These are phyloP conservation scores for Clonostachys rhizophaga DNA, from an alignment of 2,329 filamentous ascomycete species.

Conservation along the genomic window DNA sequence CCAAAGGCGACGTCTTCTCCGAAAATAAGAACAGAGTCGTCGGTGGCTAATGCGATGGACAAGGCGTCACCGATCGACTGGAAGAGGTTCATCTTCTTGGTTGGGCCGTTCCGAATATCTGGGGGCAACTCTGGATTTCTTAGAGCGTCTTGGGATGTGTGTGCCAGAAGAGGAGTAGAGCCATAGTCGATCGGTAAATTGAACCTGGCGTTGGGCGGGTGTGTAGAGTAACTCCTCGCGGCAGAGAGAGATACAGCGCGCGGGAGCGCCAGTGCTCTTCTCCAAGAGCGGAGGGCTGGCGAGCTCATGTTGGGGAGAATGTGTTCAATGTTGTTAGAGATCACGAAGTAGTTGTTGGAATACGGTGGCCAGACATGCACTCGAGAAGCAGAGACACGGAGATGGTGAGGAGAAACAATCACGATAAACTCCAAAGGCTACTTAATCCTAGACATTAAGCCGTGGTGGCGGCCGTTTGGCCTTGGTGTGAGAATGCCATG, in stretches of 20 bases:
- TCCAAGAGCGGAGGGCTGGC: slow-evolving; percentile 18
- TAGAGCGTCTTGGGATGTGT: slow-evolving; percentile 70
- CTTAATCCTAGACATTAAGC: background rate
- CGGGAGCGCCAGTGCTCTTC: slow-evolving; percentile 14
- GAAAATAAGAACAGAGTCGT: slow-evolving; percentile 86
- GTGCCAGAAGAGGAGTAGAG: slow-evolving; percentile 74
- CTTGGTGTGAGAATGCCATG: background rate
- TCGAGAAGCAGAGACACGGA: slow-evolving; percentile 5
- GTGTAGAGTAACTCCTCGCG: slow-evolving; percentile 41
- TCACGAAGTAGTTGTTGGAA: background rate
- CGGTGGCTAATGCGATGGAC: slow-evolving; percentile 72
- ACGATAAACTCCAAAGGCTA: background rate
- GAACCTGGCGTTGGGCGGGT: slow-evolving; percentile 58
- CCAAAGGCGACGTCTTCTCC: slow-evolving; percentile 97
- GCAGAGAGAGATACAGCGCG: background rate
- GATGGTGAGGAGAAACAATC: background rate
- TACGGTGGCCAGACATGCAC: slow-evolving; percentile 2
- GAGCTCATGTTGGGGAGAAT: slow-evolving; percentile 1
- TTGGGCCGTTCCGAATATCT: slow-evolving; percentile 61
- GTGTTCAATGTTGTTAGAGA: no score
- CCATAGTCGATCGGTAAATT: slow-evolving; percentile 88
- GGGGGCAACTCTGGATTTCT: slow-evolving; percentile 66
- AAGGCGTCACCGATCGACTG: slow-evolving; percentile 91
- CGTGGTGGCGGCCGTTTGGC: slow-evolving; percentile 12
- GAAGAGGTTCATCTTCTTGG: slow-evolving; percentile 88